A percentile compares a stretch with the other conserved stretches of the same genome.
Evolutionary conservation across 352 stramenopile genomes (phyloP).

Genomic region (Globisporangium emineosum): DNA sequence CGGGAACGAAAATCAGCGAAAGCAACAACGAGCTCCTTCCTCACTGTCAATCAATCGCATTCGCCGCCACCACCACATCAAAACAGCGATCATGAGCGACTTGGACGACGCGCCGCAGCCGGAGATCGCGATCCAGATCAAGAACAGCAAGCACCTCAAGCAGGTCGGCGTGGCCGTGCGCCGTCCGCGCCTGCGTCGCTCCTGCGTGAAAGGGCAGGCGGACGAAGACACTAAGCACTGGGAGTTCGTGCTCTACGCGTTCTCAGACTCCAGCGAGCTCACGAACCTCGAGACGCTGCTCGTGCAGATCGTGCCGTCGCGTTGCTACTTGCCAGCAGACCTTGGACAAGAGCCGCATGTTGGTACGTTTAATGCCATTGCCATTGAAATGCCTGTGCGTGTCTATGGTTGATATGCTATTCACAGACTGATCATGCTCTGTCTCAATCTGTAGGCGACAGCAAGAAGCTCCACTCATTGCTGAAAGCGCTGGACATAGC

Average conservation of each 20-base stretch:
- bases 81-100: constrained; percentile 31
- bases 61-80: not conserved
- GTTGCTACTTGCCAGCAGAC: constrained; percentile 63
- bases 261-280: constrained; percentile 84
- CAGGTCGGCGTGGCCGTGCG: constrained; percentile 77
- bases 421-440: not conserved
- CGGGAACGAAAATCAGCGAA: not conserved
- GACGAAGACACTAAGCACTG: constrained; percentile 84
- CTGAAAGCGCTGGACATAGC: constrained; percentile 63
- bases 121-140: constrained; percentile 78
- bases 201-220: constrained; percentile 65
- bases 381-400: too few relatives aligned
- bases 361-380: constrained; percentile 19
- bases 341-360: constrained; percentile 52
- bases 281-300: constrained; percentile 82
- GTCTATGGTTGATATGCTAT: too few relatives aligned
- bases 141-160: constrained; percentile 79
- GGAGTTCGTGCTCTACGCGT: constrained; percentile 72
- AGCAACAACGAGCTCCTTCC: not conserved
- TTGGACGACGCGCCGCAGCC: constrained; percentile 41
- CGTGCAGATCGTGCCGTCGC: constrained; percentile 74
- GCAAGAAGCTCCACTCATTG: constrained; percentile 79
- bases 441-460: constrained; percentile 34
- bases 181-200: constrained; percentile 60
- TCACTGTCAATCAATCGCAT: not conserved